Percentiles rank a stretch among this genome's conserved stretches.
Evolutionary conservation across 495 filamentous ascomycete genomes (phyloP).

Genomic region (Xylaria venustula): DNA sequence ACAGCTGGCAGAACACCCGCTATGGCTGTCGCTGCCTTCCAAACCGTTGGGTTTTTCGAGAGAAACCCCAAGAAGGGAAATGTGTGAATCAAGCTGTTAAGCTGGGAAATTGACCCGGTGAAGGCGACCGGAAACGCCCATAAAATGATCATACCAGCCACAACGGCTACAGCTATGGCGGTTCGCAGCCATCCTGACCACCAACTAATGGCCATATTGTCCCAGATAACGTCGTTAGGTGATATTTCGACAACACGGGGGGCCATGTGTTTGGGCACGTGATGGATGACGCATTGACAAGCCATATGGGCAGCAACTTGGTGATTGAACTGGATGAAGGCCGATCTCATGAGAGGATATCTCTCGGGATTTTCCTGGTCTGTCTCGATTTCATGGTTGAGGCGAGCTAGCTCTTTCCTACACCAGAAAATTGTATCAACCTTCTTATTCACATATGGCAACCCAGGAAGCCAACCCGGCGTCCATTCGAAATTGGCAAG

Average conservation of each 20-base stretch:
- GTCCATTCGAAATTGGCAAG: conserved; percentile 74
- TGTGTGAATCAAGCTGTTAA: conserved; percentile 62
- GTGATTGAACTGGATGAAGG: conserved; percentile 98
- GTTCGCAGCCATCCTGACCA: conserved; percentile 84
- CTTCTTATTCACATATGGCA: conserved; percentile 83
- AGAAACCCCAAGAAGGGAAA: conserved; percentile 74
- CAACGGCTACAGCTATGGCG: conserved; percentile 61
- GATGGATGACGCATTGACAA: conserved; percentile 87
- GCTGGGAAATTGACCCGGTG: conserved; percentile 75
- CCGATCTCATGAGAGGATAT: conserved; percentile 94
- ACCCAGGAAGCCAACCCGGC: conserved; percentile 69
- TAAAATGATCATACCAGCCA: conserved; percentile 75
- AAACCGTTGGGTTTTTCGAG: conserved; percentile 49
- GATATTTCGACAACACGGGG: conserved; percentile 91
- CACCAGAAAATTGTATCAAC: conserved; percentile 95
- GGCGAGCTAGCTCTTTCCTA: conserved; percentile 78
- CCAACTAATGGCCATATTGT: conserved; percentile 97
- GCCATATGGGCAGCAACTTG: conserved; percentile 98
- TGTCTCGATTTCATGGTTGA: conserved; percentile 90
- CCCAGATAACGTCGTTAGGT: conserved; percentile 92
- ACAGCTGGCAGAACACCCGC: conserved; percentile 84
- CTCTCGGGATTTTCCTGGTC: conserved; percentile 85
- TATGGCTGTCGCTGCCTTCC: conserved; percentile 66
- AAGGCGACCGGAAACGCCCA: conserved; percentile 93
- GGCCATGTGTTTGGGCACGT: conserved; percentile 91